Evolutionary conservation across 495 filamentous ascomycete genomes (phyloP).

Genomic region (Halenospora varia): DNA sequence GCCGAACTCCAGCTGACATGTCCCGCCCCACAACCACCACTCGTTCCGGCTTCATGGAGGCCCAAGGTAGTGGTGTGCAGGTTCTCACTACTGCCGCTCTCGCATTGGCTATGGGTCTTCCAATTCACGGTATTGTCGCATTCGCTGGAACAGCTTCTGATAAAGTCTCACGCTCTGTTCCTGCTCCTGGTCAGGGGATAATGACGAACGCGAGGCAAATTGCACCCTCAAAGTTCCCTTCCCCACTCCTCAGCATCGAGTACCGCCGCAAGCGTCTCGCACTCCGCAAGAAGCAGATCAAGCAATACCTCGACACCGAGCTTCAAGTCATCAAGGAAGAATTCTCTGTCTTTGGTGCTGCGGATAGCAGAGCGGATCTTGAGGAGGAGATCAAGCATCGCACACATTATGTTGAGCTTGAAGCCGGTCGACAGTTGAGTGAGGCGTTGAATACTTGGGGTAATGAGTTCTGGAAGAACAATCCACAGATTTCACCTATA

Average conservation of each 20-base stretch:
- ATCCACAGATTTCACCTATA: slow-evolving; percentile 85
- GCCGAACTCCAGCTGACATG: slow-evolving; percentile 93
- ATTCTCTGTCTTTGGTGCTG: slow-evolving; percentile 26
- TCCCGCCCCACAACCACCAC: slow-evolving; percentile 94
- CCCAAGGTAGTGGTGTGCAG: slow-evolving; percentile 94
- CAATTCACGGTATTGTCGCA: slow-evolving; percentile 89
- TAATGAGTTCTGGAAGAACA: slow-evolving; percentile 95
- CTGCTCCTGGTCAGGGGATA: slow-evolving; percentile 92
- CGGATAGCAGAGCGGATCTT: slow-evolving; percentile 45
- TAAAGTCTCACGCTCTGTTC: slow-evolving; percentile 95
- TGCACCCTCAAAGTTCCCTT: slow-evolving; percentile 79
- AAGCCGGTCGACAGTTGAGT: slow-evolving; percentile 80
- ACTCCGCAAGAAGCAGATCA: slow-evolving; percentile 76
- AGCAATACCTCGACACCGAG: slow-evolving; percentile 69
- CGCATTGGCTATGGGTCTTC: slow-evolving; percentile 97
- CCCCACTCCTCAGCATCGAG: slow-evolving; percentile 88
- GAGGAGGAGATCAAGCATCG: slow-evolving; percentile 79
- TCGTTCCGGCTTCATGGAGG: slow-evolving; percentile 96
- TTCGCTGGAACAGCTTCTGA: slow-evolving; percentile 91
- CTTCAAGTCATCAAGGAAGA: slow-evolving; percentile 71
- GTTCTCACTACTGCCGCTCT: slow-evolving; percentile 93
- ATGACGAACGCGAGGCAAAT: slow-evolving; percentile 89
- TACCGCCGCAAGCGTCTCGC: slow-evolving; percentile 91
- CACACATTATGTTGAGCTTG: slow-evolving; percentile 76
- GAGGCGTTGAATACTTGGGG: slow-evolving; percentile 83